phyloP scores from a whole-genome alignment of 2,329 filamentous ascomycete species.

The Cercospora sp. region DNA sequence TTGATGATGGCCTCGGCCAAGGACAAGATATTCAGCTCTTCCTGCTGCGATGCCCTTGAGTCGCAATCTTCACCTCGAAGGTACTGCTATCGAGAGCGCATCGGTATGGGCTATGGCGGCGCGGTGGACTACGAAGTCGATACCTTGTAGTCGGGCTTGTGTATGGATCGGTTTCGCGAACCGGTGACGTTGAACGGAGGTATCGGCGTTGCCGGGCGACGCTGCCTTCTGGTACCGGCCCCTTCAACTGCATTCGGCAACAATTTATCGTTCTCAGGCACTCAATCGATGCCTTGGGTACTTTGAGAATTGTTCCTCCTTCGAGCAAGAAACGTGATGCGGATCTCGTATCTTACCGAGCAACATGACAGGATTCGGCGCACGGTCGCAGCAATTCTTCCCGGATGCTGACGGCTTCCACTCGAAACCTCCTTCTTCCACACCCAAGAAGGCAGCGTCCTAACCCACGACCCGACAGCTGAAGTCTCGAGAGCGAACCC shows the following conservation, averaged over 20 bases:
- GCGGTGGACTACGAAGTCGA: not conserved
- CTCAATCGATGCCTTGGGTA: not conserved
- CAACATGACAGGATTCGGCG: not conserved
- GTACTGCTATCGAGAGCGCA: not conserved
- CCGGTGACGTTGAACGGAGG: not conserved
- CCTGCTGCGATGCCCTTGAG: not conserved
- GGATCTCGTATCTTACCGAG: not conserved
- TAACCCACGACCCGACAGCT: not conserved
- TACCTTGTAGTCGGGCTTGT: not conserved
- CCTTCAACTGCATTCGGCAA: not conserved
- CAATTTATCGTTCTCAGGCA: not conserved
- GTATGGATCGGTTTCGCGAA: not conserved
- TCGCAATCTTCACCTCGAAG: not conserved
- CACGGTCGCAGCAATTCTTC: not conserved
- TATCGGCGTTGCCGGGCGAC: not conserved
- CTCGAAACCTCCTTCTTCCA: not conserved
- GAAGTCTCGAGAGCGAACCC: not conserved
- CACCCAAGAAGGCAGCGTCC: not conserved
- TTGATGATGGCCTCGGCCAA: not conserved
- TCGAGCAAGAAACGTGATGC: not conserved
- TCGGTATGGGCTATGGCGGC: not conserved
- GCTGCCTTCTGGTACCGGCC: not conserved
- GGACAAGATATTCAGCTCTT: not conserved
- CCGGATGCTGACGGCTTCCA: conserved; percentile 2
- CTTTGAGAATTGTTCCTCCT: not conserved